Conservation (phyloP, 768 basidiomycete genomes). For the Rhodotorula sphaerocarpa region DNA sequence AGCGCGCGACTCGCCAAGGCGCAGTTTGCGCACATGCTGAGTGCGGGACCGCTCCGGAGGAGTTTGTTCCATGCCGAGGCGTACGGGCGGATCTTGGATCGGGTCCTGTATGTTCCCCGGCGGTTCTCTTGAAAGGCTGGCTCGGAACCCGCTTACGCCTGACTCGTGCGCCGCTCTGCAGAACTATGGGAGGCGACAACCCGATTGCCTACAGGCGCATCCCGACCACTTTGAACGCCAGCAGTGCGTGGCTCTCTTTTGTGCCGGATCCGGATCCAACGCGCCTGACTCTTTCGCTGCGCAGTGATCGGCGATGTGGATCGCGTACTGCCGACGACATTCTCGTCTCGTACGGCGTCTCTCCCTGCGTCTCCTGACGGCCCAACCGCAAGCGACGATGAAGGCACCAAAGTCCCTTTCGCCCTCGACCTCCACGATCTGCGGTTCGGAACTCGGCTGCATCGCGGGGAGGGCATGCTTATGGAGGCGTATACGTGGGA, state of each 20-base stretch:
- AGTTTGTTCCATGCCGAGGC: not conserved
- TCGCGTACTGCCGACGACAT: conserved; percentile 19
- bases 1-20: conserved; percentile 18
- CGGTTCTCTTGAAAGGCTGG: too few relatives aligned
- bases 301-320: conserved; percentile 34
- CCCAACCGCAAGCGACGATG: not conserved
- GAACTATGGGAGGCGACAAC: not conserved
- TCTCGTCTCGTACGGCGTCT: conserved; percentile 2
- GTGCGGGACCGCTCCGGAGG: not conserved
- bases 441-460: conserved; percentile 20
- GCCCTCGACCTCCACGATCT: conserved; percentile 2
- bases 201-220: conserved; percentile 11
- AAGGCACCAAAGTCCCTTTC: not conserved
- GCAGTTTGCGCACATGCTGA: conserved; percentile 7
- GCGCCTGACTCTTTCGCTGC: not conserved
- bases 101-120: conserved; percentile 24
- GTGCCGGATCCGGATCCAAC: too few relatives aligned
- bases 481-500: conserved; percentile 29
- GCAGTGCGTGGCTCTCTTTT: conserved; percentile 7
- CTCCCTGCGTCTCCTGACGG: not conserved
- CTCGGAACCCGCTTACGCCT: too few relatives aligned
- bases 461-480: conserved; percentile 28
- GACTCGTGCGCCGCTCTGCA: not conserved
- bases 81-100: conserved; percentile 9
- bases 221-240: conserved; percentile 13